A percentile compares a stretch with the other conserved stretches of the same genome.
Conservation (phyloP, 345 rosid species). For the Psidium friedrichsthalianum region DNA sequence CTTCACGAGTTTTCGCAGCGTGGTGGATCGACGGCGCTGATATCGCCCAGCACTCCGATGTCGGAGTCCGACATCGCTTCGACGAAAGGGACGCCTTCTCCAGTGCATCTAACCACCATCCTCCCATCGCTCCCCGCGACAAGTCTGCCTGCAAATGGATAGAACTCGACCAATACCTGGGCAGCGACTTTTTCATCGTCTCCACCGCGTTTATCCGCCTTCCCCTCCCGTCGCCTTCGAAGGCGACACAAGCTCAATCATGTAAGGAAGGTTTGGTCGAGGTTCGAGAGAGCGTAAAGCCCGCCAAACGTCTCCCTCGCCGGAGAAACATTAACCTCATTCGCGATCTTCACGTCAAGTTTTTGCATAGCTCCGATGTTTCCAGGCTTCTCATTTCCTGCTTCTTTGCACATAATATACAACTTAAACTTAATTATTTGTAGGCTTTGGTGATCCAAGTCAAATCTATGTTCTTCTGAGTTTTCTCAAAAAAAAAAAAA, state of each 20-base stretch:
- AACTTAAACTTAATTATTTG: neutral
- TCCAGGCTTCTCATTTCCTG: neutral
- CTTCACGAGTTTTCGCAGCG: neutral
- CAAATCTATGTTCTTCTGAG: neutral
- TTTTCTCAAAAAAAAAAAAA: too few relatives aligned
- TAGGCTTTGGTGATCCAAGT: neutral
- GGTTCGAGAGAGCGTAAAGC: neutral
- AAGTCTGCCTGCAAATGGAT: neutral
- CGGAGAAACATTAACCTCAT: neutral
- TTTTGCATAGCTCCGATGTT: neutral
- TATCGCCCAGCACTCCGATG: neutral
- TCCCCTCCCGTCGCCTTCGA: neutral
- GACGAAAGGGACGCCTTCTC: neutral
- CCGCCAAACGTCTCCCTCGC: neutral
- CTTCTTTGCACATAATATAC: neutral
- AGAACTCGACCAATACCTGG: neutral
- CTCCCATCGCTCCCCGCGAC: neutral
- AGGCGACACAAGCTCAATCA: neutral
- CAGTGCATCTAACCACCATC: neutral
- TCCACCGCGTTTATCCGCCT: rapidly evolving
- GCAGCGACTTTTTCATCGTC: neutral
- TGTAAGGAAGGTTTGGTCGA: neutral
- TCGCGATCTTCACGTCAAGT: neutral
- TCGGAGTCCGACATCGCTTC: neutral
- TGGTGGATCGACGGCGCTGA: neutral